Evolutionary conservation across 2,329 filamentous ascomycete genomes (phyloP).

Genomic region (Paecilomyces niveus): DNA sequence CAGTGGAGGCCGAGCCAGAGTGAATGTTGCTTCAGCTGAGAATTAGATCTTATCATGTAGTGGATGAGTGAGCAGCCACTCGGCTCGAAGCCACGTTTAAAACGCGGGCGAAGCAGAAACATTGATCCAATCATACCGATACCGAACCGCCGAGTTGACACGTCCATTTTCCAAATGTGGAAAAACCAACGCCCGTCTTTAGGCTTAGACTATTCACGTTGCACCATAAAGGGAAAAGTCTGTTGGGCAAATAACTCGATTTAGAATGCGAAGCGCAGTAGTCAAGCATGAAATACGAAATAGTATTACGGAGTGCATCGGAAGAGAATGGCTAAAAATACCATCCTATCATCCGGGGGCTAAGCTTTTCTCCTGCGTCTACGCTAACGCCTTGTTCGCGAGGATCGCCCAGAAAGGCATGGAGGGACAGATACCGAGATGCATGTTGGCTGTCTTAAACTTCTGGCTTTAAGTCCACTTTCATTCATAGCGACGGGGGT

Average conservation of each 20-base stretch:
- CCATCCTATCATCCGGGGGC: not conserved
- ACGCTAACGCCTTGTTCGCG: not conserved
- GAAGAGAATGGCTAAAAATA: not conserved
- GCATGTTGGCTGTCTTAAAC: too few species aligned
- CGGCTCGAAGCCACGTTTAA: not conserved
- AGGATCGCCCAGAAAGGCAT: not conserved
- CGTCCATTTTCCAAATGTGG: not conserved
- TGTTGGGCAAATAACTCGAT: not conserved
- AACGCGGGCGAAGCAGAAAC: not conserved
- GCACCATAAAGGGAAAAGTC: not conserved
- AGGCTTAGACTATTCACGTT: not conserved
- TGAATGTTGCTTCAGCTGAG: not conserved
- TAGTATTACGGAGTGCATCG: not conserved
- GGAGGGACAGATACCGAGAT: not conserved
- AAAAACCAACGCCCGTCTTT: not conserved
- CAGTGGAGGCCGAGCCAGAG: not conserved
- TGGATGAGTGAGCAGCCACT: not conserved
- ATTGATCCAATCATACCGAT: not conserved
- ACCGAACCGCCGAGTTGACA: not conserved
- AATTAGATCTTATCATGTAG: not conserved
- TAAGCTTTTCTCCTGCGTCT: not conserved
- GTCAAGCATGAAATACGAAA: not conserved
- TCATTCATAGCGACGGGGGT: too few species aligned
- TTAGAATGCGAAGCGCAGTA: not conserved
- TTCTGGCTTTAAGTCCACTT: too few species aligned